Conservation (phyloP, 225 moss, liverwort and hornwort species). For the Pseudoscleropodium purum region DNA sequence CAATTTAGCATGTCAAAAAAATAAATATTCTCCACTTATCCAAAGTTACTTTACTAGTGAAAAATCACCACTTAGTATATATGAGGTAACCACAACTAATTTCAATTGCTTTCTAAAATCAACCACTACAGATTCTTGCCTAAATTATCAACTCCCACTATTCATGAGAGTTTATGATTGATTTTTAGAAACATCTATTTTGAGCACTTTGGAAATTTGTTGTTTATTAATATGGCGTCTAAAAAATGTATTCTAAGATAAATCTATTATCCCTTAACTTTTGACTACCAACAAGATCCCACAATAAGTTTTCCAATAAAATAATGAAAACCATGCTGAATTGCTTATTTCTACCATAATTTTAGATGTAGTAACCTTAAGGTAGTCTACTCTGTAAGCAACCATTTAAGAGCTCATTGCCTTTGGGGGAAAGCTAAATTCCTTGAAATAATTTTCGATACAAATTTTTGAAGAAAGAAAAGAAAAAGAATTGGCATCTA, state of each 20-base stretch:
- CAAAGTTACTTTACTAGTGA: rapidly evolving
- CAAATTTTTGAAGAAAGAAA: too few species aligned
- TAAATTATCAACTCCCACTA: neutral
- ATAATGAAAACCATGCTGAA: rapidly evolving
- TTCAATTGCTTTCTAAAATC: neutral
- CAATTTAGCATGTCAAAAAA: neutral
- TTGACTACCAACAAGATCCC: neutral
- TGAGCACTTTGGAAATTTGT: neutral
- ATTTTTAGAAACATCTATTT: neutral
- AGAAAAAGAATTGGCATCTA: too few species aligned
- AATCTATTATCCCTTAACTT: neutral
- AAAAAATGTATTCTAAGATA: neutral
- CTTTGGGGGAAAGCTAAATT: too few species aligned
- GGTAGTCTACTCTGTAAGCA: too few species aligned
- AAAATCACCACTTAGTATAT: neutral
- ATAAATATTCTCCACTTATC: neutral
- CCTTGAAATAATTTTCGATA: too few species aligned
- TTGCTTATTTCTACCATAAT: neutral
- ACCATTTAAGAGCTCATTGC: too few species aligned
- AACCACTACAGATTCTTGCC: neutral
- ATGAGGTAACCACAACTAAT: neutral
- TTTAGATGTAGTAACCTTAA: neutral
- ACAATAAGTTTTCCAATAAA: neutral
- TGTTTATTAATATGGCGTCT: neutral
- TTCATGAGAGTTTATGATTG: neutral